Conservation (phyloP, 2,329 filamentous ascomycete genomes). For the Clonostachys solani region DNA sequence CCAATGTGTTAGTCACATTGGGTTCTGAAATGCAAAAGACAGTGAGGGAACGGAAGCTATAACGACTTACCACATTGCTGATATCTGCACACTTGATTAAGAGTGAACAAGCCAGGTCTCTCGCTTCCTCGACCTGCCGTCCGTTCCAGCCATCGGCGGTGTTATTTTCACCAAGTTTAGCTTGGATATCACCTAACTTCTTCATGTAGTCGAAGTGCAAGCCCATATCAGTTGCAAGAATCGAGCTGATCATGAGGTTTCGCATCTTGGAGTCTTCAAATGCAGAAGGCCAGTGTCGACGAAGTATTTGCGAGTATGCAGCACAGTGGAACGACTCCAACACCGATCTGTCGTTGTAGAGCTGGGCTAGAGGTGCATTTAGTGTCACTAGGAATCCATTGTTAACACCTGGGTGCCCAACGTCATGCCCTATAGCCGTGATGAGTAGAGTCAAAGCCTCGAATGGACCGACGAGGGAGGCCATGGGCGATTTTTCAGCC, state of each 20-base stretch:
- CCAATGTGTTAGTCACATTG: background rate
- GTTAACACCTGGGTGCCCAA: constrained; percentile 96
- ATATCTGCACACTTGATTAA: constrained; percentile 98
- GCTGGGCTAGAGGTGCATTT: constrained; percentile 86
- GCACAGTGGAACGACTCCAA: constrained; percentile 97
- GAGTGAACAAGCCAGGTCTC: constrained; percentile 79
- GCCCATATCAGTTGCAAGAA: constrained; percentile 95
- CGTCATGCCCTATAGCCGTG: constrained; percentile 96
- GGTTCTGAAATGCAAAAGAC: background rate
- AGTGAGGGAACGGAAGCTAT: background rate
- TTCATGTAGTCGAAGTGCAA: constrained; percentile 97
- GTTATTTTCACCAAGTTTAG: constrained; percentile 66
- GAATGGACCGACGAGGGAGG: constrained; percentile 74
- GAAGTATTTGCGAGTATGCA: constrained; percentile 91
- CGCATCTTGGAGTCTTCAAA: constrained; percentile 79
- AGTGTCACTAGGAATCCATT: constrained; percentile 92
- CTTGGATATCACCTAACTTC: constrained; percentile 74
- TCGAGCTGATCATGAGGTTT: constrained; percentile 93
- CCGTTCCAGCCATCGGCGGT: constrained; percentile 71
- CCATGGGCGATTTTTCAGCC: constrained; percentile 58
- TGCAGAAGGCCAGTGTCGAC: constrained; percentile 82
- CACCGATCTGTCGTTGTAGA: constrained; percentile 96
- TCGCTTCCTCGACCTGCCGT: constrained; percentile 71
- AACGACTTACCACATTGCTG: constrained; percentile 81
- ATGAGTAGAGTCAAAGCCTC: constrained; percentile 87